Evolutionary conservation across 1,284 basidiomycete species (phyloP).

Genomic region (Ceratorhiza oryzae-sativae): DNA sequence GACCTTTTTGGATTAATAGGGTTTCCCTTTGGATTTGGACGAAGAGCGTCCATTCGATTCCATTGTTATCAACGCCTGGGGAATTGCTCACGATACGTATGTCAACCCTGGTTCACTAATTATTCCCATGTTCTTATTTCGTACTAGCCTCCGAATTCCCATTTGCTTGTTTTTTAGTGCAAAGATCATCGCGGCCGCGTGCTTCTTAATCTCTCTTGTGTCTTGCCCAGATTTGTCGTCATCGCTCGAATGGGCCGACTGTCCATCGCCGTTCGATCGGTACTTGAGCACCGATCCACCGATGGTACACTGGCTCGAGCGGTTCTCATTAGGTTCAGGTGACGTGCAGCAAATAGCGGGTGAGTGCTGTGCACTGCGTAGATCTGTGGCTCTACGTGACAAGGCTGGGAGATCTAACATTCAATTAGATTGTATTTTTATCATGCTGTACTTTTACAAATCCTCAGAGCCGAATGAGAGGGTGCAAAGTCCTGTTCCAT

Average conservation of each 20-base stretch:
- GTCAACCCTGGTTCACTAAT: slow-evolving; percentile 48
- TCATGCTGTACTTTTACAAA: slow-evolving; percentile 34
- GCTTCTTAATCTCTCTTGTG: slow-evolving; percentile 40
- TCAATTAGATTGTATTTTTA: slow-evolving; percentile 34
- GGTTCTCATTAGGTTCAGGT: slow-evolving; percentile 7
- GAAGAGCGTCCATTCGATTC: slow-evolving; percentile 19
- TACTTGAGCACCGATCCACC: slow-evolving; percentile 32
- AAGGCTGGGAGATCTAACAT: not conserved
- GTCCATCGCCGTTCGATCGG: slow-evolving; percentile 33
- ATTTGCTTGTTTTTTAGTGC: slow-evolving; percentile 40
- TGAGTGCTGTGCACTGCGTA: slow-evolving; percentile 3
- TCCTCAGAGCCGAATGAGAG: slow-evolving; percentile 35
- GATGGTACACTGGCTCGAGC: slow-evolving; percentile 25
- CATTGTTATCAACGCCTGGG: slow-evolving; percentile 71
- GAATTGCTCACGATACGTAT: slow-evolving; percentile 83
- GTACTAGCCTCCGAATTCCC: slow-evolving; percentile 55
- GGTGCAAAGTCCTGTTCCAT: slow-evolving; percentile 32
- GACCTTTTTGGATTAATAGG: slow-evolving; percentile 55
- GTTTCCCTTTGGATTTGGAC: slow-evolving; percentile 49
- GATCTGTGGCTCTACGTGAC: not conserved
- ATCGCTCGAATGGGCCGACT: slow-evolving; percentile 34
- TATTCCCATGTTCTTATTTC: slow-evolving; percentile 58
- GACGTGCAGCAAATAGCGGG: slow-evolving; percentile 36
- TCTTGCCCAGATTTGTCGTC: slow-evolving; percentile 28
- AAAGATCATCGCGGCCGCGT: slow-evolving; percentile 40